Base-by-base conservation (phyloP, 2,329 filamentous ascomycete species). In the Trichoderma sp. region DNA sequence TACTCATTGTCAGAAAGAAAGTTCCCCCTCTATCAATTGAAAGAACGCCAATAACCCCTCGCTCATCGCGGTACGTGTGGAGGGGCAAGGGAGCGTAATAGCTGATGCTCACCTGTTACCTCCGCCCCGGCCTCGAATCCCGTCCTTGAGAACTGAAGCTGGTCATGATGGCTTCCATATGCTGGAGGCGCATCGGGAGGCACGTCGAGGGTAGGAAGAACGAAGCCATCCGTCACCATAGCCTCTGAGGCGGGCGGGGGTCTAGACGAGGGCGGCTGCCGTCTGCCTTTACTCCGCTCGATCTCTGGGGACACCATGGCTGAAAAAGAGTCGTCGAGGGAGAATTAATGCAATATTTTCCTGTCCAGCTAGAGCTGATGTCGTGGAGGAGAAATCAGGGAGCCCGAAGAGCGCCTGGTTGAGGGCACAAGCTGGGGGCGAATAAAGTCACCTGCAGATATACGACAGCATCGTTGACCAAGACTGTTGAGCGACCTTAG, bases 111-210 rank as follows among this genome's bases (percentile, higher is more conserved):
- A 90, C 89, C 85, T 65, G 88, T 91, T 31, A 93, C 83, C 33
- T 86, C 86, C 59, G 91, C 91, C 53, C 89, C 89, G 29, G 91
- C 91, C 67, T 91, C 88, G 76, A 93, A 90, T 16, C 91, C 91
- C 62, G 90, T 86, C 79, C 92, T 90, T 24, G 87, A 89, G 75
- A 93, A 88, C 75, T 90, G 87, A 29, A 93, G 81, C 72, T 89
- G 86, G 77, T 90, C 86, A 72, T 87, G 87, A 16, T 85, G 83
- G 24, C 90, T 88, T 78, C 91, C 91, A 79, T 93, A 93, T 0
- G 90, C 88, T 2, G 90, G 90, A 27, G 88, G 89, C 7, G 85
- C 85, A 21, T 87, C 86, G 1, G 83, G 80, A 35, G 82, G 81
- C 59, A 83, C 80, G 14, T 83, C 85, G 35, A 88, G 82, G 35